Evolutionary conservation across 805 yeast genomes (phyloP), one percentile per base, ranked within the genome.

Genomic region (Yamadazyma sp.): DNA sequence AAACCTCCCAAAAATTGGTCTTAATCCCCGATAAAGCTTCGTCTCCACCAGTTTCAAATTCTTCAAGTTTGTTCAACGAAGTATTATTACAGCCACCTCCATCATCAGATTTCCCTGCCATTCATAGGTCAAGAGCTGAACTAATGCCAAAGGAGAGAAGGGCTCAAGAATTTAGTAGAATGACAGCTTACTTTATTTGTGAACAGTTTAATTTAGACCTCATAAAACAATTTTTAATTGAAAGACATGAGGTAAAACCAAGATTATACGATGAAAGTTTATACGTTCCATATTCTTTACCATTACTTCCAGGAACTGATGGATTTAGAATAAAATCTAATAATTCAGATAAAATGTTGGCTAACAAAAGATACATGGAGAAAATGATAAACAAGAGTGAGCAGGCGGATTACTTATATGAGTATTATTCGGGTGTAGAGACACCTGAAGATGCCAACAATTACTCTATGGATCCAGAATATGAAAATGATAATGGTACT

Each of bases 221-320:
- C 5, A 76, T 87, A 2, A 70, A 82, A 1, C 69, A 71, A 29
- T 91, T 86, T 48, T 61, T 93, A 19, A 65, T 73, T 25, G 65
- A 73, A 6, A 69, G 80, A 28, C 98, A 91, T 58, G 81, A 82
- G 48, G 95, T 89, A 1, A 75, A 85, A 5, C 95, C 96, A 1
- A 67, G 97, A 42, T 55, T 84, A 20, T 91, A 91, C 50, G 96
- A 91, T 58, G 97, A 91, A 49, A 95, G 87, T n/a, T 61, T 93
- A 16, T 91, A 89, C 52, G 91, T 85, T 6, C 95, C 95, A 1
- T 91, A 89, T 51, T 75, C 87, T 19, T 65, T 91, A 25, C 98
- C 98, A 0, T 65, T 89, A 18, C 63, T 87, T 3, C 94, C 96
- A 0, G 97, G 97, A 3, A 75, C 71, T 17, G 82, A 80, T 46